phyloP scores from a whole-genome alignment of 306 rosid genomes.

The Cucumis hystrix region DNA sequence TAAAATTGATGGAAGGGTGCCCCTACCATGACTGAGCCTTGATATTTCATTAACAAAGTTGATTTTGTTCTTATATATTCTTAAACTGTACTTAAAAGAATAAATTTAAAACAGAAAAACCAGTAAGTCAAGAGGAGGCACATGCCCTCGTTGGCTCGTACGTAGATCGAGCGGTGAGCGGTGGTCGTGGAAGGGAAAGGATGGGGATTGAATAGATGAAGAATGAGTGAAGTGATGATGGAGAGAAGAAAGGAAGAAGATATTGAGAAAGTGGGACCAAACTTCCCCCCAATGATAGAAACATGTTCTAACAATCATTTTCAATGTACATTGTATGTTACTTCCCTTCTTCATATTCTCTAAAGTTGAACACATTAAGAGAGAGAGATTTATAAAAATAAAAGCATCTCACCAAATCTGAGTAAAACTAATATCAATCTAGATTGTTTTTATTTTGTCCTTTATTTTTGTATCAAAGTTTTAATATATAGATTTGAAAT shows the following conservation, averaged over 20 bases:
- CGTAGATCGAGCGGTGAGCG: no score
- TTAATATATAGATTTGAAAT: not conserved
- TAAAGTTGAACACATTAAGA: no score
- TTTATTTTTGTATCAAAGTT: not conserved
- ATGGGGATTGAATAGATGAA: not conserved
- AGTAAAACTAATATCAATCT: not conserved
- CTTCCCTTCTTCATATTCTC: not conserved
- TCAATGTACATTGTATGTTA: conserved; percentile 4
- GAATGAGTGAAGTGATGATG: not conserved
- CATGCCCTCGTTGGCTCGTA: no score
- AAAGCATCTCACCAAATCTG: not conserved
- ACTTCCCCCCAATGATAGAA: conserved; percentile 16
- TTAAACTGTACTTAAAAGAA: no score
- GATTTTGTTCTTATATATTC: no score
- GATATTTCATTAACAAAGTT: no score
- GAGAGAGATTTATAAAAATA: no score
- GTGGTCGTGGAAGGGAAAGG: no score
- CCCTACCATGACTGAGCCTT: no score
- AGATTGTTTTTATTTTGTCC: not conserved
- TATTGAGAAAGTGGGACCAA: not conserved
- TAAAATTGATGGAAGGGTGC: no score
- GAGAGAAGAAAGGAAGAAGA: not conserved
- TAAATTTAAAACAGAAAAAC: no score
- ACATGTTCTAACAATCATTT: conserved; percentile 29
- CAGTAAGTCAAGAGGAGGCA: no score